Percentiles rank a stretch among this genome's conserved stretches.
Conservation (phyloP, 345 rosid species). For the Gossypium anomalum region DNA sequence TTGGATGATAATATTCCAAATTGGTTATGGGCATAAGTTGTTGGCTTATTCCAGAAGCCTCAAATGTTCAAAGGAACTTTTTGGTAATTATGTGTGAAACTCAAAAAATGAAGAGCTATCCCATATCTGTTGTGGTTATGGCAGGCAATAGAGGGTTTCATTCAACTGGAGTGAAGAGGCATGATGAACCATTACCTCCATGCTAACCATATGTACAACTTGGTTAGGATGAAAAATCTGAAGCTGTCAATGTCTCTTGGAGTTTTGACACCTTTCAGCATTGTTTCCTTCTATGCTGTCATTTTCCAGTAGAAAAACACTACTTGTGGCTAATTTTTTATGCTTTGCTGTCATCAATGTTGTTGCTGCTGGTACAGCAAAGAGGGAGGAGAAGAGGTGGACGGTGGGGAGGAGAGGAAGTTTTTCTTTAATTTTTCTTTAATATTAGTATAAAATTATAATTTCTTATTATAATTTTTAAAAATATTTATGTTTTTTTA, state of each 20-base stretch:
- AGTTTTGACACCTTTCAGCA: conserved; percentile 81
- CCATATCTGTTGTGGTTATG: conserved; percentile 8
- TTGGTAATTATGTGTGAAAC: neutral
- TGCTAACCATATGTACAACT: conserved; percentile 95
- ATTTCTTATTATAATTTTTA: too few species aligned
- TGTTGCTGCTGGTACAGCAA: too few species aligned
- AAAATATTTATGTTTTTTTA: too few species aligned
- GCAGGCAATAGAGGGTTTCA: conserved; percentile 45
- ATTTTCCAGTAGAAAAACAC: conserved; percentile 93
- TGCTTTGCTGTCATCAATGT: neutral
- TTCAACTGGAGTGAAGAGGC: conserved; percentile 65
- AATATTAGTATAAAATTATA: too few species aligned
- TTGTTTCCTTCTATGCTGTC: conserved; percentile 81
- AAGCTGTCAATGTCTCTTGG: conserved; percentile 69
- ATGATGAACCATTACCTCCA: conserved; percentile 69
- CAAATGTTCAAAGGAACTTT: neutral
- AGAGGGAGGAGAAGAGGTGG: too few species aligned
- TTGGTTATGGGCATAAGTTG: neutral
- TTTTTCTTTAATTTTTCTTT: too few species aligned
- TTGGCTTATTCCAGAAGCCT: neutral
- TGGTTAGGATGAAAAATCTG: conserved; percentile 88
- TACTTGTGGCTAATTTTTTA: conserved; percentile 44
- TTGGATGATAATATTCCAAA: neutral
- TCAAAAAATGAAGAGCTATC: neutral
- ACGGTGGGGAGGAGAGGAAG: too few species aligned